phyloP scores from a whole-genome alignment of 768 basidiomycete species.

The Leccinum subgranulosum region DNA sequence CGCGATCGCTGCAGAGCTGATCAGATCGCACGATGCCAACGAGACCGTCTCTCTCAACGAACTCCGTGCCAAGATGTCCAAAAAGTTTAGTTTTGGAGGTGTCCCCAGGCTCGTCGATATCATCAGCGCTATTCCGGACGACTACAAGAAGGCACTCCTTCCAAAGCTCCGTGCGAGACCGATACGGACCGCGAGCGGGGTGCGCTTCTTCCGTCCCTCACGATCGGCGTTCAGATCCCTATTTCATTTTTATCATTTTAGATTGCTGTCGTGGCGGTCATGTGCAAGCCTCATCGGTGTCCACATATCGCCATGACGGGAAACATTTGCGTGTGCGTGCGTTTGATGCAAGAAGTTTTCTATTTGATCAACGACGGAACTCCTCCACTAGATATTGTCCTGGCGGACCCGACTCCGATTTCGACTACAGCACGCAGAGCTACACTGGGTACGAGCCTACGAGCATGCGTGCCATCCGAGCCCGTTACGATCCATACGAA shows the following conservation, averaged over 20 bases:
- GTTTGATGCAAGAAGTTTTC: not conserved
- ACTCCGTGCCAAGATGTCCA: conserved; percentile 82
- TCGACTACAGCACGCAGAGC: conserved; percentile 98
- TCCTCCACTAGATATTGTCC: conserved; percentile 79
- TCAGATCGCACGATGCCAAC: conserved; percentile 79
- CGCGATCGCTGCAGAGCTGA: conserved; percentile 91
- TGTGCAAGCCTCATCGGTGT: conserved; percentile 99
- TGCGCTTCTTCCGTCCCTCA: conserved; percentile 34
- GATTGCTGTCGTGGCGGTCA: conserved; percentile 99
- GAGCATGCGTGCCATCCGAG: conserved; percentile 98
- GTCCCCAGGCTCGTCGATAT: conserved; percentile 96
- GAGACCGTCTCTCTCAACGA: conserved; percentile 83
- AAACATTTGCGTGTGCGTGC: conserved; percentile 92
- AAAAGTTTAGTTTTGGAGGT: conserved; percentile 82
- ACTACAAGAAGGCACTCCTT: conserved; percentile 88
- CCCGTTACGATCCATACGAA: conserved; percentile 95
- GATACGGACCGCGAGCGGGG: conserved; percentile 94
- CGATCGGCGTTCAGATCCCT: not conserved
- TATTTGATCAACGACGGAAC: conserved; percentile 2
- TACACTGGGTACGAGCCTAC: conserved; percentile 96
- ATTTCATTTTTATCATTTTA: conserved; percentile 25
- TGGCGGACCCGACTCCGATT: conserved; percentile 98
- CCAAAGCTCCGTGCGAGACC: conserved; percentile 92
- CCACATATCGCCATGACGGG: conserved; percentile 99
- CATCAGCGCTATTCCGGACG: conserved; percentile 96